Base-by-base conservation (phyloP, 768 basidiomycete species). In the Paxillus ammoniavirescens region DNA sequence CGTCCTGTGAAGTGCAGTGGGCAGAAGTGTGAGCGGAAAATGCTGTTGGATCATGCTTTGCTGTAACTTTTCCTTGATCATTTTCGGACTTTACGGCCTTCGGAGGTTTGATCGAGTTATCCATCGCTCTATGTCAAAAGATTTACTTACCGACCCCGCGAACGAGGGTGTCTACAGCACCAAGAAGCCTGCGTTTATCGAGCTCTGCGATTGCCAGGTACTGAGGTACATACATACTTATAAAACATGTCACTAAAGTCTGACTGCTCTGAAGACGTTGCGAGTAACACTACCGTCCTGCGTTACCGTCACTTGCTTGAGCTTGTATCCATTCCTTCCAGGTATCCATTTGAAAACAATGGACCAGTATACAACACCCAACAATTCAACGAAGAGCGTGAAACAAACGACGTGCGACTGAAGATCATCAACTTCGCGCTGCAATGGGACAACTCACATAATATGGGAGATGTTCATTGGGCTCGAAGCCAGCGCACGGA, bases 401-500 rank as follows among this genome's bases (percentile, higher is more conserved):
- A 75, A 71, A n/a, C n/a, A n/a, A n/a, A 74, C 68, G 8, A 77
- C 70, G 52, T 85, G 84, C 3, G 76, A 72, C 82, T 85, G 35
- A 5, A 18, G n/a, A 28, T 12, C 45, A 40, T 55, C 33, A 54
- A 6, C 5, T 12, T 14, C 26, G 13, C n/a, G 5, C 21, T 3
- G 0, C 12, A 35, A 21, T 10, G 12, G 1, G 40, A 36, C 12
- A 3, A 69, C 84, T 60, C 59, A 88, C 87, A 76, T 82, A 89
- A 59, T 89, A 90, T 4, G 87, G 86, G 10, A 90, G 72, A 52
- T 72, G 61, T 21, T 79, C 72, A 58, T 89, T 89, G 2, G 77
- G 76, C 44, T 69, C 70, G 5, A 73, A 73, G 7, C 80, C 84
- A 5, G 70, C 65, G 0, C 72, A 63, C 0, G 88, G 88, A 4